Evolutionary conservation across 1,284 basidiomycete species (phyloP).

Genomic region (Pseudozyma hubeiensis): DNA sequence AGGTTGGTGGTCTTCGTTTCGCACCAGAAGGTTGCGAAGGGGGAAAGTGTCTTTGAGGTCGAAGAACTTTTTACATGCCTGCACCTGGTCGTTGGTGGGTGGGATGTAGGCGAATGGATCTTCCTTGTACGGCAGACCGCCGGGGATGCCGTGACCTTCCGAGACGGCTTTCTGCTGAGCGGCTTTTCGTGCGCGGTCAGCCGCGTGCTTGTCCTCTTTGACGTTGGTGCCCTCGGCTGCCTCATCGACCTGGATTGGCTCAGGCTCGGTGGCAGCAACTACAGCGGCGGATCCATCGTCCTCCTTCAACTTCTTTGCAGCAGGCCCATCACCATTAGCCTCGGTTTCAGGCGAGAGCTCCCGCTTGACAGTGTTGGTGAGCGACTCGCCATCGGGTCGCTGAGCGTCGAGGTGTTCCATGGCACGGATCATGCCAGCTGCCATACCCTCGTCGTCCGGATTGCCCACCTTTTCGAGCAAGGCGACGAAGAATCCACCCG

Average conservation of each 20-base stretch:
- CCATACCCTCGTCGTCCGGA: slow-evolving; percentile 59
- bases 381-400: slow-evolving; percentile 30
- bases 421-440: slow-evolving; percentile 64
- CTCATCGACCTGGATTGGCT: slow-evolving; percentile 15
- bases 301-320: slow-evolving; percentile 51
- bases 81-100: slow-evolving; percentile 53
- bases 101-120: slow-evolving; percentile 64
- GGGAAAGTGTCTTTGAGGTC: slow-evolving; percentile 82
- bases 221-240: slow-evolving; percentile 22
- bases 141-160: slow-evolving; percentile 53
- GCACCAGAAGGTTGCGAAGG: slow-evolving; percentile 81
- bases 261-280: slow-evolving; percentile 5
- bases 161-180: slow-evolving; percentile 40
- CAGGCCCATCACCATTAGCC: slow-evolving; percentile 34
- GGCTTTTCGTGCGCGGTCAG: slow-evolving; percentile 48
- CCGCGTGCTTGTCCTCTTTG: slow-evolving; percentile 60
- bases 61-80: slow-evolving; percentile 76
- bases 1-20: slow-evolving; percentile 82
- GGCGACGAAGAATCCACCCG: slow-evolving; percentile 96
- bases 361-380: slow-evolving; percentile 26
- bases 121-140: slow-evolving; percentile 65
- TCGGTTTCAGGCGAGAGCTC: slow-evolving; percentile 43
- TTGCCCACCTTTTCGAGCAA: slow-evolving; percentile 76
- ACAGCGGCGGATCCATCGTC: slow-evolving; percentile 14
- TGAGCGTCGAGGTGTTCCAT: slow-evolving; percentile 54